These are phyloP conservation scores for Pseudozyma tsukubaensis DNA, from an alignment of 1,284 basidiomycete genomes.

Conservation along the genomic window DNA sequence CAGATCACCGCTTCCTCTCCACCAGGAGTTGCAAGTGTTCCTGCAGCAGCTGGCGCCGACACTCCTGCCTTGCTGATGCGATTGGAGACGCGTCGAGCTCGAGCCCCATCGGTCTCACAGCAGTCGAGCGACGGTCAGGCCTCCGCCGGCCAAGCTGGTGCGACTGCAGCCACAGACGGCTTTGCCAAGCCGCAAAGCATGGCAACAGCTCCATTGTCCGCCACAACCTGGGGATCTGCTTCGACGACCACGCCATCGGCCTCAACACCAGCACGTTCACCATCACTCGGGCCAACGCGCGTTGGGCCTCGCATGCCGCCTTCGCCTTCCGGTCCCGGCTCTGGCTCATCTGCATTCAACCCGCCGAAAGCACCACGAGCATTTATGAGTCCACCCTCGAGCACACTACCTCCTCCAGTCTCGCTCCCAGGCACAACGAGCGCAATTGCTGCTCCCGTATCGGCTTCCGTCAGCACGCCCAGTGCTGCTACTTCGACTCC, in stretches of 20 bases:
- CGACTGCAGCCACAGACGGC: conserved; percentile 7
- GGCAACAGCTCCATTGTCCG: neutral
- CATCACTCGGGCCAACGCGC: conserved; percentile 24
- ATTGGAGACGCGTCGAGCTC: conserved; percentile 22
- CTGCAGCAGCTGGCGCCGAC: conserved; percentile 16
- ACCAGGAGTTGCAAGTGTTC: neutral
- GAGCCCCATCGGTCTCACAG: conserved; percentile 16
- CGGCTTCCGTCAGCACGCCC: neutral
- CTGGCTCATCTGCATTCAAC: conserved; percentile 22
- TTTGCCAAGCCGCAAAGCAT: conserved; percentile 16
- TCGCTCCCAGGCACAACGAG: neutral
- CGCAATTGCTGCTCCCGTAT: neutral
- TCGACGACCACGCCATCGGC: neutral
- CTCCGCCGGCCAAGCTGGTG: neutral
- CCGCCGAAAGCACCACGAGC: conserved; percentile 46
- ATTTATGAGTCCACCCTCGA: conserved; percentile 34
- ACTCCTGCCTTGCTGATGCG: conserved; percentile 25
- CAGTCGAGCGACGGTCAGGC: neutral
- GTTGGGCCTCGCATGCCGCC: conserved; percentile 20
- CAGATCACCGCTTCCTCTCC: conserved; percentile 11
- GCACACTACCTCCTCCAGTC: conserved; percentile 9
- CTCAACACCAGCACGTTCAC: conserved; percentile 24
- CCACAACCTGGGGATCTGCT: conserved; percentile 1
- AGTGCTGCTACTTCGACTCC: conserved; percentile 20
- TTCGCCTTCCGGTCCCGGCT: conserved; percentile 24